Evolutionary conservation across 805 yeast species (phyloP).

Genomic region (Candida pini): DNA sequence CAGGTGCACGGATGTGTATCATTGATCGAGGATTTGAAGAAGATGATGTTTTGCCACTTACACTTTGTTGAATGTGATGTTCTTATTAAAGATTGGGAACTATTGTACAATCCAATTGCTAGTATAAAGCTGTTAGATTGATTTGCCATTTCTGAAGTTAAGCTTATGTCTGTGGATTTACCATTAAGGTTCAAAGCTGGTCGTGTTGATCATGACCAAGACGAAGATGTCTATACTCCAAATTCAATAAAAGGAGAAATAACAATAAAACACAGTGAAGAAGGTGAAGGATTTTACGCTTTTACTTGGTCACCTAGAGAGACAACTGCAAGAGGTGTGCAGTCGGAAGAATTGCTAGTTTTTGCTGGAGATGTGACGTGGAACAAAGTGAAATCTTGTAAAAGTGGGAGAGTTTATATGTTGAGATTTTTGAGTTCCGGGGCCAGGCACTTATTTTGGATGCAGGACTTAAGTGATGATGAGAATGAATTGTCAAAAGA

Average conservation of each 20-base stretch:
- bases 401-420: conserved; percentile 65
- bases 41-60: too few species aligned
- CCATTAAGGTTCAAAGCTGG: conserved; percentile 69
- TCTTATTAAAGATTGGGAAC: too few species aligned
- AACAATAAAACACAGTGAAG: conserved; percentile 53
- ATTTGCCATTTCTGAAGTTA: too few species aligned
- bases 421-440: conserved; percentile 32
- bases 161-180: conserved; percentile 15
- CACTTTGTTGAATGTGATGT: too few species aligned
- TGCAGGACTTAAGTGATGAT: conserved; percentile 65
- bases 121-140: too few species aligned
- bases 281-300: conserved; percentile 66
- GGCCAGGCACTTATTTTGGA: conserved; percentile 56
- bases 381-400: conserved; percentile 62
- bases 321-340: conserved; percentile 34
- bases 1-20: too few species aligned
- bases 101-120: too few species aligned
- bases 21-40: too few species aligned
- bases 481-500: conserved; percentile 54
- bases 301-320: conserved; percentile 71
- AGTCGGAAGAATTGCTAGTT: conserved; percentile 59
- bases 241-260: conserved; percentile 63
- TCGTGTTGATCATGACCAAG: conserved; percentile 58
- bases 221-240: conserved; percentile 63
- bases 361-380: conserved; percentile 85